These are phyloP conservation scores for Epichloe typhina DNA, from an alignment of 2,329 filamentous ascomycete species.

Conservation along the genomic window DNA sequence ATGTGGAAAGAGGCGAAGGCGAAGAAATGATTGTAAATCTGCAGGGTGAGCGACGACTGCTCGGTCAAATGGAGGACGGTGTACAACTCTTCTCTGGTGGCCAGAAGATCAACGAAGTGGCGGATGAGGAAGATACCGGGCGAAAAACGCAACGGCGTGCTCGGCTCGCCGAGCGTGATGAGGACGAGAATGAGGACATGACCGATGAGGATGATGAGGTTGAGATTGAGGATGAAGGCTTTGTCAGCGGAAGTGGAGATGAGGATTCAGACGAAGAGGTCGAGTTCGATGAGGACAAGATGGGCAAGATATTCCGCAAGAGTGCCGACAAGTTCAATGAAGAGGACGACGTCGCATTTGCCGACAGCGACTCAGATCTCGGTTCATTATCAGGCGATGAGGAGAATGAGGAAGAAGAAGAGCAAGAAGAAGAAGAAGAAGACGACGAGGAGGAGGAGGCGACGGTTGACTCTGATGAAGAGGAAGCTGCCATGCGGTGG, in stretches of 20 bases:
- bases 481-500: conserved; percentile 66
- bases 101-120: conserved; percentile 46
- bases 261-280: conserved; percentile 37
- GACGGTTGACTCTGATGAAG: conserved; percentile 48
- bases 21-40: conserved; percentile 89
- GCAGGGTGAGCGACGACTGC: conserved; percentile 66
- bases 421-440: conserved; percentile 30
- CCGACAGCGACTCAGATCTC: conserved; percentile 92
- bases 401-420: conserved; percentile 30
- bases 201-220: conserved; percentile 24
- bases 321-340: conserved; percentile 35
- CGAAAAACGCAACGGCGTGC: conserved; percentile 45
- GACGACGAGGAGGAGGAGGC: conserved; percentile 27
- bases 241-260: conserved; percentile 39
- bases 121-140: conserved; percentile 42
- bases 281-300: conserved; percentile 45
- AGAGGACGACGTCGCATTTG: conserved; percentile 72
- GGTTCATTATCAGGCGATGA: conserved; percentile 59
- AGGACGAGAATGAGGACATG: conserved; percentile 38
- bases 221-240: conserved; percentile 28
- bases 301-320: conserved; percentile 48
- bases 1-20: conserved; percentile 72
- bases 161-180: conserved; percentile 47
- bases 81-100: conserved; percentile 78
- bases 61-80: conserved; percentile 71